Percentiles rank a stretch among this genome's conserved stretches.
Conservation (phyloP, 176 grass and related monocot species). For the Oryza australiensis region DNA sequence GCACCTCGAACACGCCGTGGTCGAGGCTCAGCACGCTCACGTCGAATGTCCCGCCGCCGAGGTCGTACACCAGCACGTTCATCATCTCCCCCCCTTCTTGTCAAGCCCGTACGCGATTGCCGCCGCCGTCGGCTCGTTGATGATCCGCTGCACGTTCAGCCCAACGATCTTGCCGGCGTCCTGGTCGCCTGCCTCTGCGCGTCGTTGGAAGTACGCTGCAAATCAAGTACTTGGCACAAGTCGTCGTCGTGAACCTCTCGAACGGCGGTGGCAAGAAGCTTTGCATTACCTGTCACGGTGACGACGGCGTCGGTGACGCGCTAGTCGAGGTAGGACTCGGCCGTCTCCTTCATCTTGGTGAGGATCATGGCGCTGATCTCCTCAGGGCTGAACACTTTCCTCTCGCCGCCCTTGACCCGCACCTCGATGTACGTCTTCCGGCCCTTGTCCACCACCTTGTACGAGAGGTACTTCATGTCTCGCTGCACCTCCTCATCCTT, state of each 20-base stretch:
- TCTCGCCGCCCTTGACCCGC: slow-evolving; percentile 11
- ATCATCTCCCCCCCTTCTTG: slow-evolving; percentile 29
- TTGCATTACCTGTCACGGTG: not conserved
- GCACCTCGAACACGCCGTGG: slow-evolving; percentile 41
- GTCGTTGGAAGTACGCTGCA: slow-evolving; percentile 3
- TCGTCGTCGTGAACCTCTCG: too few species aligned
- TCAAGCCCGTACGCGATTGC: slow-evolving; percentile 40
- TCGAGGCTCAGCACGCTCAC: slow-evolving; percentile 42
- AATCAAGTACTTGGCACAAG: not conserved
- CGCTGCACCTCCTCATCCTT: not conserved
- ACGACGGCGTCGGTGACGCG: not conserved
- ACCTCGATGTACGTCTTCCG: not conserved
- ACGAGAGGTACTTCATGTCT: not conserved
- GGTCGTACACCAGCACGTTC: slow-evolving; percentile 48
- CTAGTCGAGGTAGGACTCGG: slow-evolving; percentile 32
- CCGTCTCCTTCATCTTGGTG: slow-evolving; percentile 36
- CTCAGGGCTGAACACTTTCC: slow-evolving; percentile 41
- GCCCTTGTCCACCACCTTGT: not conserved
- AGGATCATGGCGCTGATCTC: slow-evolving; percentile 45
- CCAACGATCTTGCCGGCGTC: slow-evolving; percentile 19
- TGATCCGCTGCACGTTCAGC: slow-evolving; percentile 34
- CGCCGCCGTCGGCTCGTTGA: slow-evolving; percentile 42
- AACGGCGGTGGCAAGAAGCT: too few species aligned
- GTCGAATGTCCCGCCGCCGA: slow-evolving; percentile 48
- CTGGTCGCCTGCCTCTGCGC: slow-evolving; percentile 31